Conservation (phyloP, 768 basidiomycete species). For the Pulveroboletus sp. region DNA sequence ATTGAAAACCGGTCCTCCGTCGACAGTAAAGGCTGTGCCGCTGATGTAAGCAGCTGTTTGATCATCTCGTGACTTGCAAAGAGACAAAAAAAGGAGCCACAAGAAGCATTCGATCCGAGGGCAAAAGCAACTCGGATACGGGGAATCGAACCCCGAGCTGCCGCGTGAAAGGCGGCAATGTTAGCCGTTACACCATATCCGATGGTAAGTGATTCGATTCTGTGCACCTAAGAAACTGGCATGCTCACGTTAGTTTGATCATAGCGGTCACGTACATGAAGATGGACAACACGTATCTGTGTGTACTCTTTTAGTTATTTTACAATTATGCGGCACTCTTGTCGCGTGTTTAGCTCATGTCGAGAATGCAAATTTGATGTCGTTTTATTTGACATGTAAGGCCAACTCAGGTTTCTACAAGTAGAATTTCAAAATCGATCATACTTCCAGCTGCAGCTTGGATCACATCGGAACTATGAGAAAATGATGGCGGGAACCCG, state of each 20-base stretch:
- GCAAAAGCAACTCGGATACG: constrained; percentile 29
- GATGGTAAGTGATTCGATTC: too few species aligned
- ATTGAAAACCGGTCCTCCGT: too few species aligned
- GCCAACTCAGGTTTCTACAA: background rate
- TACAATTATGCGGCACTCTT: background rate
- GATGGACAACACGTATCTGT: too few species aligned
- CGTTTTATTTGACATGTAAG: too few species aligned
- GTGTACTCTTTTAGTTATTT: background rate
- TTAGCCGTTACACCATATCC: constrained; percentile 67
- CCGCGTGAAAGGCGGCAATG: constrained; percentile 61
- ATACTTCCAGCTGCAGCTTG: background rate
- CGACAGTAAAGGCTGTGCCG: too few species aligned
- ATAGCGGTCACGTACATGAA: too few species aligned
- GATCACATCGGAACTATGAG: background rate
- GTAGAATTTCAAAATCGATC: background rate
- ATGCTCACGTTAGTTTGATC: too few species aligned
- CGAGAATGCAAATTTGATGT: background rate
- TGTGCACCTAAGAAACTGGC: too few species aligned
- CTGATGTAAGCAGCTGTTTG: too few species aligned
- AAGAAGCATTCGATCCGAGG: too few species aligned
- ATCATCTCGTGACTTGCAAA: too few species aligned
- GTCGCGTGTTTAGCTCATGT: constrained; percentile 9
- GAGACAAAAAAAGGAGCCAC: too few species aligned
- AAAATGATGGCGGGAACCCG: background rate
- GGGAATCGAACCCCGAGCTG: constrained; percentile 38